Evolutionary conservation across 1,139 yeast species (phyloP).

Genomic region (Sugiyamaella sp.): DNA sequence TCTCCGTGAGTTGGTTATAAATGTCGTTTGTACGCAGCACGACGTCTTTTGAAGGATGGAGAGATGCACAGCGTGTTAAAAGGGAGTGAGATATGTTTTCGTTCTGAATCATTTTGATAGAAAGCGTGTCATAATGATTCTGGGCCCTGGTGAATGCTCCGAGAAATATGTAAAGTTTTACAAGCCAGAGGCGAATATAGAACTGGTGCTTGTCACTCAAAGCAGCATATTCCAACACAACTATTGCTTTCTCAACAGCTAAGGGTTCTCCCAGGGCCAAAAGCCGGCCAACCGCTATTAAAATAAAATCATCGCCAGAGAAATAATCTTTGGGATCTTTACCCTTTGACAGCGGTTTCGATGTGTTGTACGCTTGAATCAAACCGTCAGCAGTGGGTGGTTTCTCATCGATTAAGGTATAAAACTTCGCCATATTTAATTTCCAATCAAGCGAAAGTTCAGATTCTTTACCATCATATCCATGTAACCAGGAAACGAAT

Average conservation of each 20-base stretch:
- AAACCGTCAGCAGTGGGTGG: conserved; percentile 32
- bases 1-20: conserved; percentile 58
- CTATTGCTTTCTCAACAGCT: conserved; percentile 42
- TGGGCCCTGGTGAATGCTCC: conserved; percentile 58
- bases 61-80: conserved; percentile 51
- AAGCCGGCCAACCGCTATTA: conserved; percentile 48
- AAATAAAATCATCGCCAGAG: conserved; percentile 64
- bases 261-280: conserved; percentile 26
- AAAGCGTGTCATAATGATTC: conserved; percentile 55
- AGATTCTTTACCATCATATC: conserved; percentile 32
- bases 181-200: conserved; percentile 68
- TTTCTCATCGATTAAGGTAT: conserved; percentile 34
- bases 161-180: conserved; percentile 61
- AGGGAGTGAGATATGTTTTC: conserved; percentile 71
- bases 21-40: conserved; percentile 40
- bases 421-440: conserved; percentile 57
- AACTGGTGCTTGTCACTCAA: conserved; percentile 64
- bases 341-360: conserved; percentile 39
- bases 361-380: conserved; percentile 45
- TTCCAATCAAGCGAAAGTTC: conserved; percentile 41
- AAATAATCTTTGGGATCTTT: conserved; percentile 64
- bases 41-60: conserved; percentile 42
- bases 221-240: conserved; percentile 53
- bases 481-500: conserved; percentile 28
- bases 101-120: conserved; percentile 74